These are phyloP conservation scores for Pichia sp. DNA, from an alignment of 1,139 yeast species.

Conservation along the genomic window DNA sequence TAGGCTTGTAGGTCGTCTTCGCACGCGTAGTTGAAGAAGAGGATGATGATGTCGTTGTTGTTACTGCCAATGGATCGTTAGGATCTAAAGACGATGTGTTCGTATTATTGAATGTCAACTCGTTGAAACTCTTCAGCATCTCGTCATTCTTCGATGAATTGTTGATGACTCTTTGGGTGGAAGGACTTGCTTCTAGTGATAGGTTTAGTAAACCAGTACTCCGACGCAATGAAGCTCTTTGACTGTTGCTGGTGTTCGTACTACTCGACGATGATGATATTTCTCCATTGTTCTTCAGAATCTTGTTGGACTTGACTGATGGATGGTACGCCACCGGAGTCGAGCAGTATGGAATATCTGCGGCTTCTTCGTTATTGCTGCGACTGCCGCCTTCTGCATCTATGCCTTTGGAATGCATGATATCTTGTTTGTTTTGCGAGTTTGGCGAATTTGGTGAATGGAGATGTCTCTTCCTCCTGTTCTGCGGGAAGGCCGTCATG, in stretches of 20 bases:
- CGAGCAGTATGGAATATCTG: neutral
- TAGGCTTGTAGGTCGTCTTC: slow-evolving; percentile 3
- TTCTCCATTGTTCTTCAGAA: neutral
- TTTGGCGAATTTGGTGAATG: slow-evolving; percentile 28
- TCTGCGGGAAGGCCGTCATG: slow-evolving; percentile 29
- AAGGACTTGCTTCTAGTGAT: slow-evolving; percentile 34
- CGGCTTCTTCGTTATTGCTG: neutral
- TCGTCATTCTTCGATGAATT: slow-evolving; percentile 25
- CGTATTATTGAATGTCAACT: slow-evolving; percentile 27
- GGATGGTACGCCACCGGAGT: neutral
- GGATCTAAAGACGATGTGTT: neutral
- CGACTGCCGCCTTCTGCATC: neutral
- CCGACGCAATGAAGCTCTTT: slow-evolving; percentile 31
- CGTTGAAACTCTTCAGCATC: slow-evolving; percentile 32
- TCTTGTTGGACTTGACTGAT: neutral
- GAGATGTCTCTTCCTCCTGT: slow-evolving; percentile 27
- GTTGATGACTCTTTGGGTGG: slow-evolving; percentile 19
- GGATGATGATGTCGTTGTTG: neutral
- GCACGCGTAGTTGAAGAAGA: neutral
- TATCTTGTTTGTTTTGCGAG: slow-evolving; percentile 9
- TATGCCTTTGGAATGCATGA: neutral
- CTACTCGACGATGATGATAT: neutral
- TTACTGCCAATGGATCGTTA: neutral
- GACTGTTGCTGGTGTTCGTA: neutral
- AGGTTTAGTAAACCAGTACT: slow-evolving; percentile 39